Evolutionary conservation across 768 basidiomycete genomes (phyloP).

Genomic region (Coprinopsis strossmayeri): DNA sequence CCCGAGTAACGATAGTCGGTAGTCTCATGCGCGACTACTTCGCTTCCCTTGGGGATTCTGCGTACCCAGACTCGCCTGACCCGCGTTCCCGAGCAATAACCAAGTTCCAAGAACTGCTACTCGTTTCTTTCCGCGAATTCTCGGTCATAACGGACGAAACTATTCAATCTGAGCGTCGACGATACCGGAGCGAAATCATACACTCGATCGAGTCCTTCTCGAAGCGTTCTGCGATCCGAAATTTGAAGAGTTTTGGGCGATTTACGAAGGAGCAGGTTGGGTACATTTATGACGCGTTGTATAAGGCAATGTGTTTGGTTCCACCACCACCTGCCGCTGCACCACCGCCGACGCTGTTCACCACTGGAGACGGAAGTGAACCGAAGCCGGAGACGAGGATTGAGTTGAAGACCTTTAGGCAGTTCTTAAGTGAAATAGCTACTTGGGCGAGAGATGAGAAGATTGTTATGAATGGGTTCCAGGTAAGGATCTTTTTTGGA

Average conservation of each 20-base stretch:
- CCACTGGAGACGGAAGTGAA: slow-evolving; percentile 53
- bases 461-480: slow-evolving; percentile 88
- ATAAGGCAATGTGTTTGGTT: slow-evolving; percentile 73
- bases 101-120: slow-evolving; percentile 92
- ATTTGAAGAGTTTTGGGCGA: slow-evolving; percentile 69
- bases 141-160: slow-evolving; percentile 94
- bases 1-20: background rate
- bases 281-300: slow-evolving; percentile 87
- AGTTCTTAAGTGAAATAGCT: slow-evolving; percentile 86
- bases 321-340: slow-evolving; percentile 55
- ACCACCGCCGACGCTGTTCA: slow-evolving; percentile 46
- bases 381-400: slow-evolving; percentile 89
- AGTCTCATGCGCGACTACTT: slow-evolving; percentile 97
- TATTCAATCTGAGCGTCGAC: slow-evolving; percentile 78
- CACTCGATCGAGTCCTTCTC: slow-evolving; percentile 92
- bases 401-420: slow-evolving; percentile 75
- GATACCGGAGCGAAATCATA: slow-evolving; percentile 84
- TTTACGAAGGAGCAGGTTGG: slow-evolving; percentile 87
- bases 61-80: slow-evolving; percentile 84
- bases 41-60: slow-evolving; percentile 85
- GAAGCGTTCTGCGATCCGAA: slow-evolving; percentile 85
- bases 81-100: slow-evolving; percentile 90
- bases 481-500: slow-evolving; percentile 35
- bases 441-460: slow-evolving; percentile 96
- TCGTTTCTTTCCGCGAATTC: slow-evolving; percentile 97